Conservation (phyloP, 2,329 filamentous ascomycete species). For the Botrytis sinoallii region DNA sequence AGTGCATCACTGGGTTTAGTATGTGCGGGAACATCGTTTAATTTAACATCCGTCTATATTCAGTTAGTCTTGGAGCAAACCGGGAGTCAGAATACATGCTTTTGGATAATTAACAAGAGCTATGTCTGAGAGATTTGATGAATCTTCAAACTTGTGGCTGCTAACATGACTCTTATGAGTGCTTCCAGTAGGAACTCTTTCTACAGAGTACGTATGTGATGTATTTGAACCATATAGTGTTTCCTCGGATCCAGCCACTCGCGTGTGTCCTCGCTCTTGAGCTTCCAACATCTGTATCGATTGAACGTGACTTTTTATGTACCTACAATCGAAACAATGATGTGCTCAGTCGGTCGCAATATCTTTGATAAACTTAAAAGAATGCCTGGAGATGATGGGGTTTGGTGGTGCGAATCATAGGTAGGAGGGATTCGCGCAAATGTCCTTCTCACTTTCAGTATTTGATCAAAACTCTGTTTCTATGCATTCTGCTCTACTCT, state of each 20-base stretch:
- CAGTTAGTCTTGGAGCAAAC: background rate
- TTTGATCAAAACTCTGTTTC: background rate
- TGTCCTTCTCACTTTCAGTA: background rate
- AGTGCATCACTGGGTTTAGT: background rate
- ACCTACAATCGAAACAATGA: background rate
- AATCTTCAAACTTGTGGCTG: background rate
- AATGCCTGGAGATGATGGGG: background rate
- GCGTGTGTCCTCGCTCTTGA: background rate
- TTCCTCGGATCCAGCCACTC: background rate
- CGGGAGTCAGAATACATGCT: background rate
- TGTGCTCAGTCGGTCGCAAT: background rate
- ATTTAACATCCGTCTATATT: background rate
- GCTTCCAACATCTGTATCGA: background rate
- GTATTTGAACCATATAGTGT: constrained; percentile 3
- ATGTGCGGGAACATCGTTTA: background rate
- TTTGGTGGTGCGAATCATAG: background rate
- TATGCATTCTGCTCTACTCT: background rate
- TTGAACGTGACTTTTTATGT: background rate
- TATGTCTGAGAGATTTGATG: background rate
- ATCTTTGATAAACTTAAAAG: background rate
- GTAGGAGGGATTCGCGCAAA: background rate
- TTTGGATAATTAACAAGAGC: constrained; percentile 9
- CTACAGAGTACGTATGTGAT: constrained; percentile 6
- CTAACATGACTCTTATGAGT: constrained; percentile 4
- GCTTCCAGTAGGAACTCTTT: background rate